Conservation (phyloP, 2,329 filamentous ascomycete species). For the Cryphonectria nitschkei region DNA sequence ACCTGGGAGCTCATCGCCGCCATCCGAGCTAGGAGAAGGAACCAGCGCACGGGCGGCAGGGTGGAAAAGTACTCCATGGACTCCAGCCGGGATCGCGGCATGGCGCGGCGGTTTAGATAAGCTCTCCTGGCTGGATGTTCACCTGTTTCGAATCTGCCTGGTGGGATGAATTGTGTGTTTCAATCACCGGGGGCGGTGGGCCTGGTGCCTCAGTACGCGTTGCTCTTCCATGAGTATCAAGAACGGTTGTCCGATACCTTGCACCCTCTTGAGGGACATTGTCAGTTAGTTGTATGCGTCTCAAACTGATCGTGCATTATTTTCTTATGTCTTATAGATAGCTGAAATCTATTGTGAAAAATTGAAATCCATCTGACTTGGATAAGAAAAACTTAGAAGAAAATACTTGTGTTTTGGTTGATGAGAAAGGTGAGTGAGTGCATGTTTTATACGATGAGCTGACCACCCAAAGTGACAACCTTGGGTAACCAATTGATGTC, state of each 20-base stretch:
- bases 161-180: background rate
- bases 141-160: background rate
- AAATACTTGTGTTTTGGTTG: background rate
- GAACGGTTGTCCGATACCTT: background rate
- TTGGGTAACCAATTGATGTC: too few species aligned
- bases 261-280: background rate
- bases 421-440: background rate
- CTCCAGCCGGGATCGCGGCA: slow-evolving; percentile 14
- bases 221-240: background rate
- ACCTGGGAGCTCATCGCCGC: slow-evolving; percentile 38
- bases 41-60: slow-evolving; percentile 6
- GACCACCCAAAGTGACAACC: background rate
- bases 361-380: background rate
- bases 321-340: background rate
- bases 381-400: background rate
- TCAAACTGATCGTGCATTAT: background rate
- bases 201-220: slow-evolving; percentile 1
- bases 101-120: background rate
- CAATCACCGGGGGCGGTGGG: background rate
- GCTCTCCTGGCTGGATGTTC: background rate
- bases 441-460: background rate
- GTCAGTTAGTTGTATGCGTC: too few species aligned
- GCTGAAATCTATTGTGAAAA: background rate
- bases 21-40: slow-evolving; percentile 37
- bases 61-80: slow-evolving; percentile 22